phyloP scores from a whole-genome alignment of 2,329 filamentous ascomycete species.

The Xylariaceae sp. region DNA sequence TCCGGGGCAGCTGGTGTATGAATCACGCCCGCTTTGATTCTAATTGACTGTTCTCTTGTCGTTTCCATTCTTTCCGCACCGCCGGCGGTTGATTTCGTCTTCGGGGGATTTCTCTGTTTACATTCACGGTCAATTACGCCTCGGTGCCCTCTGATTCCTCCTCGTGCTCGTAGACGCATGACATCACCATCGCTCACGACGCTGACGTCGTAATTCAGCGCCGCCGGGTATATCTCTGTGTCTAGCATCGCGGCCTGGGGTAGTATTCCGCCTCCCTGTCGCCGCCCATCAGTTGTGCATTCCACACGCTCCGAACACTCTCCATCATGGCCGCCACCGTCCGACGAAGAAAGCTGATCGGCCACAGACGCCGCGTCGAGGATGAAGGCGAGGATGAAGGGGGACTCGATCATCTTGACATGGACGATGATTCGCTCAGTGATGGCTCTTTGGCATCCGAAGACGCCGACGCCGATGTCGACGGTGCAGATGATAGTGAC shows the following conservation, averaged over 20 bases:
- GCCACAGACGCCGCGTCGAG: conserved; percentile 62
- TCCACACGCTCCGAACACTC: conserved; percentile 14
- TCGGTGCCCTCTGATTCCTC: conserved; percentile 21
- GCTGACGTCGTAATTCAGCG: conserved; percentile 29
- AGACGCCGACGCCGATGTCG: conserved; percentile 54
- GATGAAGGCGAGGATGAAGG: conserved; percentile 67
- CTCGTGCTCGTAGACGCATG: conserved; percentile 25
- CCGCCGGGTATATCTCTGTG: conserved; percentile 15
- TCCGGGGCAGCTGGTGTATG: conserved; percentile 6
- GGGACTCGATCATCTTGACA: conserved; percentile 49
- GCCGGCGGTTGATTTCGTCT: conserved; percentile 32
- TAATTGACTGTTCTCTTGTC: conserved; percentile 23
- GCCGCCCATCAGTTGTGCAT: conserved; percentile 12
- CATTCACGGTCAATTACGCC: conserved; percentile 17
- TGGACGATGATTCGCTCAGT: conserved; percentile 61
- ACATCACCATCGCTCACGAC: conserved; percentile 27
- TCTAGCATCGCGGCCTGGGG: conserved; percentile 2
- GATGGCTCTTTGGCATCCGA: conserved; percentile 60
- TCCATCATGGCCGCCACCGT: conserved; percentile 44
- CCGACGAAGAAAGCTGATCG: conserved; percentile 61
- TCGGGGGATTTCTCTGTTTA: conserved; percentile 20
- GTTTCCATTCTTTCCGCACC: conserved; percentile 24
- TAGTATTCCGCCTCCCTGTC: conserved; percentile 8
- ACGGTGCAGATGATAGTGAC: conserved; percentile 56
- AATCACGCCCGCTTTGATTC: conserved; percentile 22